phyloP scores from a whole-genome alignment of 495 filamentous ascomycete species.

The Xylaria sp. region DNA sequence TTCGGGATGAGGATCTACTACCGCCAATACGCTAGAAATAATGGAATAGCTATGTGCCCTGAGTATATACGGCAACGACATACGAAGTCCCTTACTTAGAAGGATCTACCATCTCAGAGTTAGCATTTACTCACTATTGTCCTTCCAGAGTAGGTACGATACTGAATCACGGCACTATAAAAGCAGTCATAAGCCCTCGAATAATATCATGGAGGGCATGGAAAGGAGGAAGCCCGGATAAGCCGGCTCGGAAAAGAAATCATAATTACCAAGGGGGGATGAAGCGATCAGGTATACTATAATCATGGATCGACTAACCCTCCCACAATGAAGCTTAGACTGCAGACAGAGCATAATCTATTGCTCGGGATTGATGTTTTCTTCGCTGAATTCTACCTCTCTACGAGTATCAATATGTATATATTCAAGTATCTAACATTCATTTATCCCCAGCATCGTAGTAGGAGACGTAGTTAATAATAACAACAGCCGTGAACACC shows the following conservation, averaged over 20 bases:
- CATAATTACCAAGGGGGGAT: neutral
- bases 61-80: neutral
- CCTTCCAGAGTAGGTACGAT: neutral
- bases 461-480: neutral
- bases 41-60: neutral
- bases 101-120: neutral
- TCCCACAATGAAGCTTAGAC: too few species aligned
- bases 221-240: neutral
- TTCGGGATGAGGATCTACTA: neutral
- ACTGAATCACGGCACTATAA: neutral
- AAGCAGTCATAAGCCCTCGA: neutral
- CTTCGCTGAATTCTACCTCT: too few species aligned
- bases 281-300: neutral
- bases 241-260: neutral
- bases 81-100: neutral
- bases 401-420: neutral
- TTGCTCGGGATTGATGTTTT: too few species aligned
- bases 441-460: neutral
- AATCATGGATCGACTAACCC: neutral
- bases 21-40: neutral
- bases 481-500: neutral
- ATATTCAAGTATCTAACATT: neutral
- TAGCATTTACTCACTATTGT: neutral
- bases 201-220: neutral
- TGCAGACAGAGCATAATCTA: neutral